Conservation (phyloP, 2,329 filamentous ascomycete genomes). For the Aspergillus glaucus region DNA sequence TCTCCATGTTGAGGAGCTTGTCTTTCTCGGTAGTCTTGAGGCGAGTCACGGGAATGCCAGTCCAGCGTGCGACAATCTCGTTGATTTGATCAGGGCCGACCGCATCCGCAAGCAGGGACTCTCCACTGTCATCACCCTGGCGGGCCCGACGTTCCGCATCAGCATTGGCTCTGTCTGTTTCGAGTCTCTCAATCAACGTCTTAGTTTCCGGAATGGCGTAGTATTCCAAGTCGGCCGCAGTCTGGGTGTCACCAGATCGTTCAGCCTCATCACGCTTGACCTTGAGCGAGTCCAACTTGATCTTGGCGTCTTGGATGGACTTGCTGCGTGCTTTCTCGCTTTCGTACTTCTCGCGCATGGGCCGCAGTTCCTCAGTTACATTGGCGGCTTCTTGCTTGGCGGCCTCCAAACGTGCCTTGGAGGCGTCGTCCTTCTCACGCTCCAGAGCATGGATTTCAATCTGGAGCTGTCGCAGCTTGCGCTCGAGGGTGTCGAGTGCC, state of each 20-base stretch:
- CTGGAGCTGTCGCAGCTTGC: constrained; percentile 80
- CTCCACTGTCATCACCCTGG: constrained; percentile 53
- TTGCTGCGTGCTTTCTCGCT: constrained; percentile 85
- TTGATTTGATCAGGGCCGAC: constrained; percentile 98
- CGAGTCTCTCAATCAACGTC: constrained; percentile 69
- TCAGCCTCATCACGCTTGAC: constrained; percentile 93
- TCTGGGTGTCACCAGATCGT: constrained; percentile 73
- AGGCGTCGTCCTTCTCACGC: constrained; percentile 91
- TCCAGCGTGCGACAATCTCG: constrained; percentile 94
- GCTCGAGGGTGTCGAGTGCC: constrained; percentile 88
- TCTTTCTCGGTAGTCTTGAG: constrained; percentile 96
- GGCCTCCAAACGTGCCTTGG: constrained; percentile 70
- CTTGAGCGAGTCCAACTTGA: constrained; percentile 86
- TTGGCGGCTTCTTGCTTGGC: constrained; percentile 90
- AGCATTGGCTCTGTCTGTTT: constrained; percentile 69
- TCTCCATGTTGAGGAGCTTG: constrained; percentile 97
- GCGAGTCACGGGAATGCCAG: constrained; percentile 93
- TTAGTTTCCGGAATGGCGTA: constrained; percentile 95
- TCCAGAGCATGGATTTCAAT: constrained; percentile 96
- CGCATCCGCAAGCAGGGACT: constrained; percentile 77
- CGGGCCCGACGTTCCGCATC: constrained; percentile 59
- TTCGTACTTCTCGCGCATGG: constrained; percentile 91
- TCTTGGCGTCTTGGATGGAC: constrained; percentile 87
- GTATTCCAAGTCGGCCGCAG: constrained; percentile 90
- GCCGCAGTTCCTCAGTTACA: constrained; percentile 84